Percentiles rank a stretch among this genome's conserved stretches.
These are phyloP conservation scores for Lachancea quebecensis DNA, from an alignment of 805 yeast genomes.

Conservation along the genomic window DNA sequence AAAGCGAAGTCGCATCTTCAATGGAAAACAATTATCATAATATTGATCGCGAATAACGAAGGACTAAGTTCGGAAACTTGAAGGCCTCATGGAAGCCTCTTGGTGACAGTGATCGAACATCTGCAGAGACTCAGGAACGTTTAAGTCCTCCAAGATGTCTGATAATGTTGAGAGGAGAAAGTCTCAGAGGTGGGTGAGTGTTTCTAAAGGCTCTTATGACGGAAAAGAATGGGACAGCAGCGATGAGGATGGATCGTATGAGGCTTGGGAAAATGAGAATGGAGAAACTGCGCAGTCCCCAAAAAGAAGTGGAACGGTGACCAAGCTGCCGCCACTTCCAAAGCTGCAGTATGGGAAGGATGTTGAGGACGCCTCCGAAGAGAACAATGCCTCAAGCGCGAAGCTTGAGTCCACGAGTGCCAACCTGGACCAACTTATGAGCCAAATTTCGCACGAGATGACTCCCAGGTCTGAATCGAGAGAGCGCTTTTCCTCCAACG, in stretches of 20 bases:
- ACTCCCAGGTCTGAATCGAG: slow-evolving; percentile 14
- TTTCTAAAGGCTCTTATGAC: slow-evolving; percentile 35
- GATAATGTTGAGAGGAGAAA: slow-evolving; percentile 34
- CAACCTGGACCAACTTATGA: slow-evolving; percentile 28
- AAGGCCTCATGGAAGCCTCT: no score
- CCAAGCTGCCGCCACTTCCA: slow-evolving; percentile 23
- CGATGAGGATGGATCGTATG: slow-evolving; percentile 8
- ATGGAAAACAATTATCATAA: neutral
- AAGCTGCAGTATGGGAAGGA: slow-evolving; percentile 17
- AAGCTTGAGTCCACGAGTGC: neutral
- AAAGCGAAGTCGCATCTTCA: neutral
- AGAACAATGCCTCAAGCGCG: neutral
- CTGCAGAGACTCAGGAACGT: neutral
- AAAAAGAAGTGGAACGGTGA: slow-evolving; percentile 3
- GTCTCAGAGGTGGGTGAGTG: slow-evolving; percentile 38
- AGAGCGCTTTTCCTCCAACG: slow-evolving; percentile 1
- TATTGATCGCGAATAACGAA: neutral
- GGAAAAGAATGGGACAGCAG: slow-evolving; percentile 38
- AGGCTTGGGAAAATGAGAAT: neutral
- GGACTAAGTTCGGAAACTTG: neutral
- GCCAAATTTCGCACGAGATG: slow-evolving; percentile 29
- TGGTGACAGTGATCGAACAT: neutral
- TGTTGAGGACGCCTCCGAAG: neutral
- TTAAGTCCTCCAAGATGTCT: slow-evolving; percentile 9
- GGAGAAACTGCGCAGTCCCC: neutral